Evolutionary conservation across 2,329 filamentous ascomycete genomes (phyloP).

Genomic region (Trichoderma koningii): DNA sequence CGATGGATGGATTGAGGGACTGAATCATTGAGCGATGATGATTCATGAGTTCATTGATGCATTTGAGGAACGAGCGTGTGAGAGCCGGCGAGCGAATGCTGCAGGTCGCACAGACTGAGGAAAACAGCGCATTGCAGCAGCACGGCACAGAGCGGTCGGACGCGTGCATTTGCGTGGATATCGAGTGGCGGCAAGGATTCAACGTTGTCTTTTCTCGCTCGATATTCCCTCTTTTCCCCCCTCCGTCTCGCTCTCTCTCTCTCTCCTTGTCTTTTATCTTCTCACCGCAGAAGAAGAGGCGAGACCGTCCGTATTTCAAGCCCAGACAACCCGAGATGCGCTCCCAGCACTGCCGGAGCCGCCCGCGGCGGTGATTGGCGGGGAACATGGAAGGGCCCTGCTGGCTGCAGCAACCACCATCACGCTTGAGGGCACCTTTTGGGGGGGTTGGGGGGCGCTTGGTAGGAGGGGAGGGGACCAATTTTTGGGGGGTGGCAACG

Average conservation of each 20-base stretch:
- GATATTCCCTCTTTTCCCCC: neutral
- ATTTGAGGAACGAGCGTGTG: no score
- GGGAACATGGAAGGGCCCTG: constrained; percentile 1
- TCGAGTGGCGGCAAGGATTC: constrained; percentile 4
- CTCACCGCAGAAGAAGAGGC: neutral
- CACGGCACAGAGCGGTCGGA: constrained; percentile 12
- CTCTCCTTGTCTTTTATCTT: neutral
- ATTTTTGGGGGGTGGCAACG: constrained; percentile 18
- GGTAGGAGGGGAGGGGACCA: neutral
- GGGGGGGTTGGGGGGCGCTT: constrained; percentile 1
- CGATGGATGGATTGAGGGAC: no score
- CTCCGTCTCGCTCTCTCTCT: neutral
- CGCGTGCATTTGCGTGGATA: neutral
- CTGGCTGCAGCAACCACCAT: constrained; percentile 19
- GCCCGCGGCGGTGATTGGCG: constrained; percentile 22
- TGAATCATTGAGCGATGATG: no score
- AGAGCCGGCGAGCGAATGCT: neutral
- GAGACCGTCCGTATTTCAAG: constrained; percentile 24
- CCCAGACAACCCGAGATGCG: constrained; percentile 10
- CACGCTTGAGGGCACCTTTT: constrained; percentile 11
- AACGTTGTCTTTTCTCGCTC: neutral
- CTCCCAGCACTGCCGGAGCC: constrained; percentile 17
- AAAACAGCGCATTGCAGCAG: constrained; percentile 3
- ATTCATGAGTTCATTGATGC: no score
- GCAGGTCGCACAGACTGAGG: constrained; percentile 16